Conservation (phyloP, 208 protist species). For the Crithidia sp. region DNA sequence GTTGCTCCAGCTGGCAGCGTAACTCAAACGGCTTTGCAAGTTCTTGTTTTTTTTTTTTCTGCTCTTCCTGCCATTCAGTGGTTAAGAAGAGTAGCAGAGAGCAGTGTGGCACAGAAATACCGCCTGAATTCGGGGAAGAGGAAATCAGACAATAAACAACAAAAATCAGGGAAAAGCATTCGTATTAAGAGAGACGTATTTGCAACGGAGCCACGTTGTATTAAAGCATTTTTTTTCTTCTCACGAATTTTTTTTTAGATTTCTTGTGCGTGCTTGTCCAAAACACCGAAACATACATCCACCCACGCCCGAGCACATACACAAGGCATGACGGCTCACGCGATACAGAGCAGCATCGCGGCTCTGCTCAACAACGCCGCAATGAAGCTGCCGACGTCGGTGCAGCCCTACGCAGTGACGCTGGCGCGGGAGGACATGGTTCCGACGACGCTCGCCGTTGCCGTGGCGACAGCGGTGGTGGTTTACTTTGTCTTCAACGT, state of each 20-base stretch:
- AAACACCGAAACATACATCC: not conserved
- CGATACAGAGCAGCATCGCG: slow-evolving; percentile 22
- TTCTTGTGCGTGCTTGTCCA: too few relatives aligned
- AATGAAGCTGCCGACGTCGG: slow-evolving; percentile 19
- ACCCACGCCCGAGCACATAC: not conserved
- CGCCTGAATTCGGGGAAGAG: too few relatives aligned
- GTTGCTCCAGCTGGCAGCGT: not conserved
- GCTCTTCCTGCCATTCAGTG: too few relatives aligned
- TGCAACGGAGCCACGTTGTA: too few relatives aligned
- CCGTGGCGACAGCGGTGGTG: slow-evolving; percentile 34
- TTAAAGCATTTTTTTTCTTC: too few relatives aligned
- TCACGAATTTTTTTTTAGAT: too few relatives aligned
- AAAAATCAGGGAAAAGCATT: too few relatives aligned
- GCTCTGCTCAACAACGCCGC: slow-evolving; percentile 27
- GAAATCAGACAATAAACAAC: too few relatives aligned
- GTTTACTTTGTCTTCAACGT: slow-evolving; percentile 57
- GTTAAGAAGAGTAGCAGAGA: too few relatives aligned
- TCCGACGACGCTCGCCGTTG: slow-evolving; percentile 19
- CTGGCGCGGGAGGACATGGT: slow-evolving; percentile 22
- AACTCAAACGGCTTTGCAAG: not conserved
- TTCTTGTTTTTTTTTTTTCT: slow-evolving; percentile 3
- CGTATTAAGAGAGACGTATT: too few relatives aligned
- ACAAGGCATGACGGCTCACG: slow-evolving; percentile 9
- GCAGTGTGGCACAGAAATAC: too few relatives aligned
- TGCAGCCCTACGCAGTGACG: slow-evolving; percentile 28